These are phyloP conservation scores for Hyphopichia homilentoma DNA, from an alignment of 805 yeast species.

Conservation along the genomic window DNA sequence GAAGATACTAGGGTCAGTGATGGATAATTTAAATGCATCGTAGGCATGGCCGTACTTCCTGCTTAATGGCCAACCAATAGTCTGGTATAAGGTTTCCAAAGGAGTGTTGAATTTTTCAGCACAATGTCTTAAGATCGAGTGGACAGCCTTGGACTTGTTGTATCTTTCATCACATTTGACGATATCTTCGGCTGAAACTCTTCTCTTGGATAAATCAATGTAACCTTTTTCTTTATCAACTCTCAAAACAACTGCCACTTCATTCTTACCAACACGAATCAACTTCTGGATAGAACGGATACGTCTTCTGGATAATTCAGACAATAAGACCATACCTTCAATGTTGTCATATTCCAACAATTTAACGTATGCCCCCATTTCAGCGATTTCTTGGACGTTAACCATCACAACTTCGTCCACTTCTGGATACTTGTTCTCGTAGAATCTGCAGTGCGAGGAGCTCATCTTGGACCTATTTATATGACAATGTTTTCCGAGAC, in stretches of 20 bases:
- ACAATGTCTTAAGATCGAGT: constrained; percentile 96
- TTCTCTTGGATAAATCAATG: constrained; percentile 94
- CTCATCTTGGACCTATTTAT: constrained; percentile 62
- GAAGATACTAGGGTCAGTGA: constrained; percentile 86
- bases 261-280: constrained; percentile 97
- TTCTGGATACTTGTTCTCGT: constrained; percentile 97
- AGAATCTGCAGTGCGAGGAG: constrained; percentile 89
- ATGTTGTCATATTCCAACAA: constrained; percentile 95
- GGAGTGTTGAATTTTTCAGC: constrained; percentile 93
- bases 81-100: constrained; percentile 78
- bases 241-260: constrained; percentile 95
- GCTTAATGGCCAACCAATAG: constrained; percentile 97
- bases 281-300: constrained; percentile 95
- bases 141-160: constrained; percentile 95
- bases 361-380: constrained; percentile 98
- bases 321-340: constrained; percentile 96
- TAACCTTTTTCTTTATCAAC: constrained; percentile 99
- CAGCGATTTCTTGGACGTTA: constrained; percentile 96
- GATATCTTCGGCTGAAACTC: constrained; percentile 97
- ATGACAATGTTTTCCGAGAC: no score
- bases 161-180: constrained; percentile 96
- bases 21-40: constrained; percentile 94
- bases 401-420: constrained; percentile 99
- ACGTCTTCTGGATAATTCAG: constrained; percentile 97
- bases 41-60: constrained; percentile 94